A percentile compares a stretch with the other conserved stretches of the same genome.
These are phyloP conservation scores for Dendrobium nobile DNA, from an alignment of 106 monocot species.

Conservation along the genomic window DNA sequence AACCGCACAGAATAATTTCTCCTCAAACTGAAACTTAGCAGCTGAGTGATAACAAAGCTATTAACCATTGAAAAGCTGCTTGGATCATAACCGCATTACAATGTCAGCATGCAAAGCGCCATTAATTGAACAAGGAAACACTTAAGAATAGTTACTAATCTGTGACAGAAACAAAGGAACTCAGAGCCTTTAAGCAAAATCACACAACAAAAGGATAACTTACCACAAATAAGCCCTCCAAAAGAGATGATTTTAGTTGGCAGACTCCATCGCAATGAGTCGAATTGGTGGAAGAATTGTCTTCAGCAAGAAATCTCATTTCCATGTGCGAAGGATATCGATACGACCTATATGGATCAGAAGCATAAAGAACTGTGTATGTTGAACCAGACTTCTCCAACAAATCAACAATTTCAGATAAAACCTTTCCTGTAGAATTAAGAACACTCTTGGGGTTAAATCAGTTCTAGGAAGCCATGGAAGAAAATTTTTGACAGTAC, in stretches of 20 bases:
- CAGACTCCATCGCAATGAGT: slow-evolving; percentile 45
- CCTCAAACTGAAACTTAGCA: no score
- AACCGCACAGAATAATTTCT: no score
- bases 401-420: slow-evolving; percentile 42
- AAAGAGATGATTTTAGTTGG: slow-evolving; percentile 45
- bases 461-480: not conserved
- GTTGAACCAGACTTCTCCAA: slow-evolving; percentile 49
- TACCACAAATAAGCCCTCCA: slow-evolving; percentile 64
- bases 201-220: slow-evolving; percentile 13
- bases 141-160: not conserved
- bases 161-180: not conserved
- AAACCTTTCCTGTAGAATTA: slow-evolving; percentile 41
- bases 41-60: no score
- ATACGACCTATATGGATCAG: slow-evolving; percentile 27
- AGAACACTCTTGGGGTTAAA: not conserved
- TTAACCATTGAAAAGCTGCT: no score
- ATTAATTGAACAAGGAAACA: not conserved
- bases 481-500: not conserved
- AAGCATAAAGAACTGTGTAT: slow-evolving; percentile 59
- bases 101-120: no score
- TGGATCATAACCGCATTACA: no score
- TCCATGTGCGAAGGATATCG: slow-evolving; percentile 6
- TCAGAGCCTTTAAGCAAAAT: not conserved
- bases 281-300: slow-evolving; percentile 25
- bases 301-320: slow-evolving; percentile 48